These are phyloP conservation scores for Scedosporium aurantiacum DNA, from an alignment of 2,329 filamentous ascomycete species.

Conservation along the genomic window DNA sequence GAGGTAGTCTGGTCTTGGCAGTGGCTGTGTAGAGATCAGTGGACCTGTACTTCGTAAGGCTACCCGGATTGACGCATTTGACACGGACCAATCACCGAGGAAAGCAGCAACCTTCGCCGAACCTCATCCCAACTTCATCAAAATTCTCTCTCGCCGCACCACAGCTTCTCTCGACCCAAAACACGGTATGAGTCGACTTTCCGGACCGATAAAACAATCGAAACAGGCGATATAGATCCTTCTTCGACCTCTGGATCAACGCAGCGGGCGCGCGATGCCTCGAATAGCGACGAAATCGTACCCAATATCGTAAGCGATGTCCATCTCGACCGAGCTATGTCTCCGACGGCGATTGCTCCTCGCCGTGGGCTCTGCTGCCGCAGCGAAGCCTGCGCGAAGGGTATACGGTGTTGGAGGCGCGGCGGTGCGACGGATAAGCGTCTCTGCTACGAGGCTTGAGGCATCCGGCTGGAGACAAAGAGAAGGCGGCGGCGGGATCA, in stretches of 20 bases:
- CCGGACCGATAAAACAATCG: neutral
- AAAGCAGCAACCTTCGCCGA: neutral
- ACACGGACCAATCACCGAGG: neutral
- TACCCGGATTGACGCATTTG: neutral
- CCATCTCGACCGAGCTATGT: neutral
- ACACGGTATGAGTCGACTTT: neutral
- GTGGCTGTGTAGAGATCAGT: conserved; percentile 1
- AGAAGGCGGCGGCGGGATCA: neutral
- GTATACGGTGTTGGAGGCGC: neutral
- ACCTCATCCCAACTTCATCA: neutral
- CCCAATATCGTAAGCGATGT: neutral
- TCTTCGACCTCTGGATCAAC: neutral
- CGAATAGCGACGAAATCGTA: neutral
- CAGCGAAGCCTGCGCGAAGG: neutral
- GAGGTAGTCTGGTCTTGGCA: neutral
- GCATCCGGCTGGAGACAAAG: neutral
- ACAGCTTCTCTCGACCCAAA: neutral
- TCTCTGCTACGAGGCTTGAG: neutral
- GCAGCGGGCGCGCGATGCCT: neutral
- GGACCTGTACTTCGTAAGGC: neutral
- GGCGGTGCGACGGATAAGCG: neutral
- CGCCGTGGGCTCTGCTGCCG: neutral
- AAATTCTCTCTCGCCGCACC: neutral
- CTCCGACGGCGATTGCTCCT: neutral
- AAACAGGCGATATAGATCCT: neutral